Base-by-base conservation (phyloP, 2,329 filamentous ascomycete genomes). In the Gliomastix tumulicola region DNA sequence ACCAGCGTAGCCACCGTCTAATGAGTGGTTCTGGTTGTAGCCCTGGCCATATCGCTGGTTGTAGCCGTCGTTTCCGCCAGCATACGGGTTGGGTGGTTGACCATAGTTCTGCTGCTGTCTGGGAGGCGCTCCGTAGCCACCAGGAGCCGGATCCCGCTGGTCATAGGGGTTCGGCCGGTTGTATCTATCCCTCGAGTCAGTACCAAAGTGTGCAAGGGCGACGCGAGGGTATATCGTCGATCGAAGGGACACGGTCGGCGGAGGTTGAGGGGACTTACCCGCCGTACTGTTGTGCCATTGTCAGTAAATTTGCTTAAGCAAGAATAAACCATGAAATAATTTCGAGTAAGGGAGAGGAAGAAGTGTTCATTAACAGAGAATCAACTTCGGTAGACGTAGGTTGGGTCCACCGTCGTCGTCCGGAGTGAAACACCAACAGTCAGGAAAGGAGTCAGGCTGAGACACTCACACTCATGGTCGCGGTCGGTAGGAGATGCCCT, bases 81-180 rank as follows among this genome's bases (percentile, higher is more conserved):
- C n/a, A n/a, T n/a, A n/a, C n/a, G n/a, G n/a, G n/a, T n/a, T n/a
- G n/a, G n/a, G n/a, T n/a, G n/a, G n/a, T n/a, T n/a, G n/a, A n/a
- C n/a, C n/a, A n/a, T n/a, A n/a, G n/a, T n/a, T n/a, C n/a, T n/a
- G n/a, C n/a, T n/a, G n/a, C n/a, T n/a, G n/a, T n/a, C n/a, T n/a
- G n/a, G n/a, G n/a, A n/a, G n/a, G n/a, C n/a, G n/a, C n/a, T n/a
- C 60, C 56, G 34, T 58, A 59, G 32, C 58, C 60, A 36, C 53
- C 53, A 20, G 50, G 48, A 34, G 49, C 47, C 23, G 55, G 59
- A 41, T 66, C 65, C 53, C 69, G 64, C 51, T 80, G 64, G 50
- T 78, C 75, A 49, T 74, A 81, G 38, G 76, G 76, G 59, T 81
- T 79, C 42, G 61, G 57, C 47, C 60, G 60, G 43, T 70, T 68